phyloP scores from a whole-genome alignment of 345 rosid genomes.

The Laguncularia racemosa region DNA sequence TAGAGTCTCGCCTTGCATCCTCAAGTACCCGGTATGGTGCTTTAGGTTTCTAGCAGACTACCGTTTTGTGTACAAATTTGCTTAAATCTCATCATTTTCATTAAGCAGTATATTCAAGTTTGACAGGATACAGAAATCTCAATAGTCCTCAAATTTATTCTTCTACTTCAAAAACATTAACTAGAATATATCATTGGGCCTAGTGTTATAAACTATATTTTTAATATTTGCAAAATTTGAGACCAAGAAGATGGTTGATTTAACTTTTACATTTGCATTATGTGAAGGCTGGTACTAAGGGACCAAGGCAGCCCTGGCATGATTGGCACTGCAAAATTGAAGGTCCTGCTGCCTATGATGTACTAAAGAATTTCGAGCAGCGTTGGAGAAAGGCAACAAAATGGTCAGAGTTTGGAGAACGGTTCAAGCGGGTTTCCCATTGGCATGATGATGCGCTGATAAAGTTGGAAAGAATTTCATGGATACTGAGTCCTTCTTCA shows the following conservation, averaged over 20 bases:
- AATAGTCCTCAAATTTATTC: too few species aligned
- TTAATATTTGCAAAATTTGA: too few species aligned
- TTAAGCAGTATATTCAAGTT: too few species aligned
- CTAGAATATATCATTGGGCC: too few species aligned
- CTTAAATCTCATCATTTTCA: too few species aligned
- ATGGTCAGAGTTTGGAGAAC: constrained; percentile 57
- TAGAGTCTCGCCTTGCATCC: too few species aligned
- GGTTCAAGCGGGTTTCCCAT: constrained; percentile 48
- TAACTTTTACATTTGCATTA: background rate
- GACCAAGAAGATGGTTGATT: background rate
- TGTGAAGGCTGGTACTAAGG: constrained; percentile 52
- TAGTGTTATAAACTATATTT: too few species aligned
- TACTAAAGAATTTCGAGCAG: constrained; percentile 82
- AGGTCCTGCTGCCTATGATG: constrained; percentile 94
- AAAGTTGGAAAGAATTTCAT: constrained; percentile 77
- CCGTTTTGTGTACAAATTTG: too few species aligned
- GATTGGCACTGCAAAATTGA: constrained; percentile 84
- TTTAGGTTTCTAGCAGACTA: too few species aligned
- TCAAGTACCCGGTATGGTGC: too few species aligned
- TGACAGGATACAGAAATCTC: too few species aligned
- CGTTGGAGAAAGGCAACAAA: constrained; percentile 83
- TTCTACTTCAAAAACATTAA: too few species aligned
- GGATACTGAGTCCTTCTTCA: constrained; percentile 69
- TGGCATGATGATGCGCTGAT: constrained; percentile 85
- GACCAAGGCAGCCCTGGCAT: constrained; percentile 89